A percentile compares a stretch with the other conserved stretches of the same genome.
phyloP scores from a whole-genome alignment of 164 flowering plant genomes.

The Piper longum region DNA sequence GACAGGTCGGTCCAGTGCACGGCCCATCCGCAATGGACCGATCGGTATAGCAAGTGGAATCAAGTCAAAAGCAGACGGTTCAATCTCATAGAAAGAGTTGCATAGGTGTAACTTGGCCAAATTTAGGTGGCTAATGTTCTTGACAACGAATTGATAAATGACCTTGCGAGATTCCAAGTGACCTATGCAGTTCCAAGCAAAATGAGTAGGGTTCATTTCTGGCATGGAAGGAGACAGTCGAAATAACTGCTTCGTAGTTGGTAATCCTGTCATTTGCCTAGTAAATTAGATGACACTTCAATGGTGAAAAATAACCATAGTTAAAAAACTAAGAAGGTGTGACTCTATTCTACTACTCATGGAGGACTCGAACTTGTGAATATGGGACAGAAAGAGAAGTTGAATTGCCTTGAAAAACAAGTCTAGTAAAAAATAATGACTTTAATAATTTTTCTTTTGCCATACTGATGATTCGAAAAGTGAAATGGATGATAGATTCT shows the following conservation, averaged over 20 bases:
- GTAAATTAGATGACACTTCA: too few relatives aligned
- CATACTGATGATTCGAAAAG: neutral
- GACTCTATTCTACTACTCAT: neutral
- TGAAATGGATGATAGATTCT: too few relatives aligned
- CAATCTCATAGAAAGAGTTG: conserved; percentile 11
- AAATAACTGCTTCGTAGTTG: conserved; percentile 11
- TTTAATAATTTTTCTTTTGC: neutral
- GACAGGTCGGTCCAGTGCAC: neutral
- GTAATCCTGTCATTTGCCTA: conserved; percentile 7
- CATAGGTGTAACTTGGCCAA: conserved; percentile 9
- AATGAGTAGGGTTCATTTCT: conserved; percentile 1
- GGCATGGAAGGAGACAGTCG: conserved; percentile 19
- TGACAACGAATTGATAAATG: neutral
- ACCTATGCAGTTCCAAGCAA: conserved; percentile 7
- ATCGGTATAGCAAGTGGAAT: conserved; percentile 11
- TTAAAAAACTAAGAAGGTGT: neutral
- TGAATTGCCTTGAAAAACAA: neutral
- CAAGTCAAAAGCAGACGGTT: conserved; percentile 6
- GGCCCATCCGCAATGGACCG: conserved; percentile 15
- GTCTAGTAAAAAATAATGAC: neutral
- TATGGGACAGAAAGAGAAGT: neutral
- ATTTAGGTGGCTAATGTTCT: neutral
- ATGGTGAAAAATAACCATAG: too few relatives aligned
- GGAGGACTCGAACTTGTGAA: too few relatives aligned
- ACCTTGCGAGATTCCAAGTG: conserved; percentile 2